These are phyloP conservation scores for Isabelozyma gotoi DNA, from an alignment of 805 yeast genomes.

Conservation along the genomic window DNA sequence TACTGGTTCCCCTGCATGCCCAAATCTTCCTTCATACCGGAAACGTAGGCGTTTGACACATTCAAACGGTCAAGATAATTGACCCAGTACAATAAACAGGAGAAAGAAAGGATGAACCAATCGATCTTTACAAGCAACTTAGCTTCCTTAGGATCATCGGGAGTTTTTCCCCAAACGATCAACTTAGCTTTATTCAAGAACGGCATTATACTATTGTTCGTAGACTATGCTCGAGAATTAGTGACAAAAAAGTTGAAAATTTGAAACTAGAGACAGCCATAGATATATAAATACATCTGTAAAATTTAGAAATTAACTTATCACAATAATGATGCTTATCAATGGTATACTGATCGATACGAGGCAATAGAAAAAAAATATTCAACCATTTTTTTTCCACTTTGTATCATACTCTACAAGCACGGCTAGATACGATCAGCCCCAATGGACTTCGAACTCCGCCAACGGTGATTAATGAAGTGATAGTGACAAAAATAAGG, in stretches of 20 bases:
- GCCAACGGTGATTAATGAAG: not conserved
- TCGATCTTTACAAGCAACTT: slow-evolving; percentile 35
- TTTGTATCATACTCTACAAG: not conserved
- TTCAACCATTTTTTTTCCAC: not conserved
- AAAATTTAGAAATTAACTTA: no score
- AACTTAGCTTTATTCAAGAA: slow-evolving; percentile 5
- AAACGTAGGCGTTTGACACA: slow-evolving; percentile 51
- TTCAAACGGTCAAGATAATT: slow-evolving; percentile 57
- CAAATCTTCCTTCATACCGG: slow-evolving; percentile 63
- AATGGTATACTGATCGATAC: not conserved
- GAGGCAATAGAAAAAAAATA: not conserved
- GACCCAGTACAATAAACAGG: slow-evolving; percentile 42
- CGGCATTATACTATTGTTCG: no score
- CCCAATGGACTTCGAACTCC: not conserved
- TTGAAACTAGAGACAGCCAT: not conserved
- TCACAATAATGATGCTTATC: not conserved
- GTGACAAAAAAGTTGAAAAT: not conserved
- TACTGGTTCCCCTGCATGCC: slow-evolving; percentile 47
- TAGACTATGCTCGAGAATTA: no score
- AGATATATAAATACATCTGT: not conserved
- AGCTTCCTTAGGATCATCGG: slow-evolving; percentile 28
- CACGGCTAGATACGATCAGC: no score
- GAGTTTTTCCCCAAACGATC: slow-evolving; percentile 32
- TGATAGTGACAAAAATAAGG: not conserved
- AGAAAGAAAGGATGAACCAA: slow-evolving; percentile 42